Conservation (phyloP, 495 filamentous ascomycete species). For the Wilcoxina mikolae region DNA sequence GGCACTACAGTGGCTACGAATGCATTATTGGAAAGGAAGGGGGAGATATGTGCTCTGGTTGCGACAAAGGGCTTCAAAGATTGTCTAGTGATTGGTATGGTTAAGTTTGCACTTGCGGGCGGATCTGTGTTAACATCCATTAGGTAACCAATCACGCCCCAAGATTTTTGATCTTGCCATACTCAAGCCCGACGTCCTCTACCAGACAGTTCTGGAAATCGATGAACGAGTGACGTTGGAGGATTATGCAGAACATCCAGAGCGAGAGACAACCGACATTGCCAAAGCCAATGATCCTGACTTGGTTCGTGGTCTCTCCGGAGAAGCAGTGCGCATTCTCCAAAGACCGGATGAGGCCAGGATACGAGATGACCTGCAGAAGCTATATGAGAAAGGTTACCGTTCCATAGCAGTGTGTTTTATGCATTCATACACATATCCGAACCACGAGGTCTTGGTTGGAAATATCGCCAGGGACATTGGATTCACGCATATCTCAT, state of each 20-base stretch:
- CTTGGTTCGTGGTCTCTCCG: conserved; percentile 50
- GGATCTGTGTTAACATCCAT: neutral
- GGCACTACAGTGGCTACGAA: conserved; percentile 84
- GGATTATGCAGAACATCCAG: conserved; percentile 72
- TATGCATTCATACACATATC: conserved; percentile 72
- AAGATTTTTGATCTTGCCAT: conserved; percentile 75
- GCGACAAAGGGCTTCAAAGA: conserved; percentile 91
- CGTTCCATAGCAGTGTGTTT: conserved; percentile 61
- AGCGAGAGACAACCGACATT: conserved; percentile 40
- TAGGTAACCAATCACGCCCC: conserved; percentile 58
- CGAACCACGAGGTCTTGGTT: conserved; percentile 55
- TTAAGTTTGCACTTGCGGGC: neutral
- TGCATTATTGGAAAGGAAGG: conserved; percentile 81
- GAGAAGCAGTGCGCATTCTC: conserved; percentile 56
- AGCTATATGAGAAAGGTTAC: conserved; percentile 47
- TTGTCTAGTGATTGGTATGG: conserved; percentile 60
- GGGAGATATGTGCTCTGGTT: conserved; percentile 77
- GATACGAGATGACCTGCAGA: conserved; percentile 42
- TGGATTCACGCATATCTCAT: conserved; percentile 60
- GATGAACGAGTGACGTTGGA: conserved; percentile 77
- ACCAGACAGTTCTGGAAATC: conserved; percentile 61
- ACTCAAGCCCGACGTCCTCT: conserved; percentile 63
- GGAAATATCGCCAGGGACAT: conserved; percentile 53
- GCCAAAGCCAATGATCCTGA: conserved; percentile 36
- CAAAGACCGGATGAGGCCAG: conserved; percentile 39